Evolutionary conservation across 345 rosid genomes (phyloP).

Genomic region (Populus alba): DNA sequence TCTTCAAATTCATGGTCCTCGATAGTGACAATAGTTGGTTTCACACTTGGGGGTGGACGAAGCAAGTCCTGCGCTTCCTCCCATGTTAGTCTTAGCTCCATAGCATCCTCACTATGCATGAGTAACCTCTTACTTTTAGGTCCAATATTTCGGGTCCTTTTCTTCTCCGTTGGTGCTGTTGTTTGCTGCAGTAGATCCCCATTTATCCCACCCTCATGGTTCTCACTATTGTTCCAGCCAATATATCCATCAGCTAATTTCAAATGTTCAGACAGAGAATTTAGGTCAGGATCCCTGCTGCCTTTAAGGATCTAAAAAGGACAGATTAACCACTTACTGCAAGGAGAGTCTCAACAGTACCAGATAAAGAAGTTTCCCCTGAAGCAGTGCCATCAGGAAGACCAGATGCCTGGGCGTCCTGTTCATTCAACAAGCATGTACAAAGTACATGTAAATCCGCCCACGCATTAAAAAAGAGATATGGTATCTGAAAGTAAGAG

Average conservation of each 20-base stretch:
- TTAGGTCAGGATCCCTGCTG: conserved; percentile 32
- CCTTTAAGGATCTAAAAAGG: conserved; percentile 38
- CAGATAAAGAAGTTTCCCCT: conserved; percentile 51
- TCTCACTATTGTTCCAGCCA: conserved; percentile 47
- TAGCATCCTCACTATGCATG: conserved; percentile 62
- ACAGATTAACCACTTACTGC: conserved; percentile 41
- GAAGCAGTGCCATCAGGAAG: conserved; percentile 38
- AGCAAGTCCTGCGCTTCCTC: conserved; percentile 89
- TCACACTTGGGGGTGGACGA: conserved; percentile 67
- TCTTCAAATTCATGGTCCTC: conserved; percentile 90
- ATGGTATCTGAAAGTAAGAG: not conserved
- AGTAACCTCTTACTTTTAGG: conserved; percentile 69
- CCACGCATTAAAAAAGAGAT: not conserved
- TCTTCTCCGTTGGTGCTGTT: conserved; percentile 45
- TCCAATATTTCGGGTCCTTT: conserved; percentile 71
- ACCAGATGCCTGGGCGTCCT: conserved; percentile 45
- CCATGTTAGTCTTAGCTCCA: conserved; percentile 81
- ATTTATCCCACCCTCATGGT: conserved; percentile 34
- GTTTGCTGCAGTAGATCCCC: conserved; percentile 38
- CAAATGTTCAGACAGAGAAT: conserved; percentile 39
- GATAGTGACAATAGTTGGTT: conserved; percentile 50
- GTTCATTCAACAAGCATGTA: conserved; percentile 18
- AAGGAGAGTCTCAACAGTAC: conserved; percentile 42
- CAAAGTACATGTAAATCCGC: conserved; percentile 2
- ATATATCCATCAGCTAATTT: conserved; percentile 42